Conservation (phyloP, 176 grass and related monocot species). For the Panicum miliaceum region DNA sequence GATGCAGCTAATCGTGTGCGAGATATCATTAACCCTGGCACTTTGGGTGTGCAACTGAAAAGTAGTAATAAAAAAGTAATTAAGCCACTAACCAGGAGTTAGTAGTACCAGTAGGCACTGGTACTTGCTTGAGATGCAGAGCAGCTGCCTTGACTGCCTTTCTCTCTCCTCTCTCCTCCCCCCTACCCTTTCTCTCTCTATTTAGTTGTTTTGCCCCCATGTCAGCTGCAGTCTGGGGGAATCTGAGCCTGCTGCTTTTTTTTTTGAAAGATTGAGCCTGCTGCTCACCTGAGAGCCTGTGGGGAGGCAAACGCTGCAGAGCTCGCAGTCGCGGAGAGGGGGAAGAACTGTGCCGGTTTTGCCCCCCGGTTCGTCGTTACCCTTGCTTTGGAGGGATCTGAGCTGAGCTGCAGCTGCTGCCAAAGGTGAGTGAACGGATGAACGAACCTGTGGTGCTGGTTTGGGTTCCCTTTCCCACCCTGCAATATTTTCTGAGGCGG, state of each 20-base stretch:
- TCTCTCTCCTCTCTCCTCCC: too few species aligned
- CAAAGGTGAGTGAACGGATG: slow-evolving; percentile 46
- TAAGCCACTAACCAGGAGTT: slow-evolving; percentile 34
- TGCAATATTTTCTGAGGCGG: slow-evolving; percentile 48
- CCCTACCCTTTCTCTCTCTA: not conserved
- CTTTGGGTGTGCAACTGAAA: slow-evolving; percentile 39
- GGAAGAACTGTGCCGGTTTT: slow-evolving; percentile 19
- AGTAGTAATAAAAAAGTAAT: slow-evolving; percentile 42
- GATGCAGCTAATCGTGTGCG: slow-evolving; percentile 13
- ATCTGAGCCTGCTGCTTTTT: slow-evolving; percentile 54
- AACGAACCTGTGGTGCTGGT: slow-evolving; percentile 38
- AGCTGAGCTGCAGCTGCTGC: slow-evolving; percentile 5
- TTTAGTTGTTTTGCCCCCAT: slow-evolving; percentile 43
- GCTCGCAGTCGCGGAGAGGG: slow-evolving; percentile 16
- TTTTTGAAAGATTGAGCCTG: too few species aligned
- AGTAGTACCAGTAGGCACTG: slow-evolving; percentile 1
- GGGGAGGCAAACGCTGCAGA: slow-evolving; percentile 39
- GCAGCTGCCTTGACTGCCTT: slow-evolving; percentile 13
- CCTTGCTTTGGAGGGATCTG: slow-evolving; percentile 53
- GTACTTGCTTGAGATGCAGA: slow-evolving; percentile 33
- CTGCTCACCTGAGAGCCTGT: slow-evolving; percentile 51
- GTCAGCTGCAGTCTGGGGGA: slow-evolving; percentile 47
- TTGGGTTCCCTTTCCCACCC: slow-evolving; percentile 22
- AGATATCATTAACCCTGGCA: slow-evolving; percentile 1
- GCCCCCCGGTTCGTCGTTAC: slow-evolving; percentile 42